A percentile compares a stretch with the other conserved stretches of the same genome.
Evolutionary conservation across 306 rosid genomes (phyloP).

Genomic region (Prosopis cineraria): DNA sequence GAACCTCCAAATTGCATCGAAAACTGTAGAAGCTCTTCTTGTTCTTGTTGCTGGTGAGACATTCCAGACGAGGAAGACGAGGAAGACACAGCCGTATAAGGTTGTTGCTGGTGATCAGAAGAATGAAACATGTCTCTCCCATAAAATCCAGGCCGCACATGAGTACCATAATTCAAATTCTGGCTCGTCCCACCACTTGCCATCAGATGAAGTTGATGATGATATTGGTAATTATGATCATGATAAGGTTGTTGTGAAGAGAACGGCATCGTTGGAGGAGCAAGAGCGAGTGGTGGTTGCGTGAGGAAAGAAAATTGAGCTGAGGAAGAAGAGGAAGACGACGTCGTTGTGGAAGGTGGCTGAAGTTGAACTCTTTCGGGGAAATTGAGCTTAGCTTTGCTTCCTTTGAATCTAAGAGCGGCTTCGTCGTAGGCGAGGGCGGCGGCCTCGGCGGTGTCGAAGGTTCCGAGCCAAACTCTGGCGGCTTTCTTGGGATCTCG

Average conservation of each 20-base stretch:
- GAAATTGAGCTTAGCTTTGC: slow-evolving; percentile 90
- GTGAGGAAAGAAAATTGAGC: slow-evolving; percentile 39
- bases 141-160: slow-evolving; percentile 18
- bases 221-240: slow-evolving; percentile 28
- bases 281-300: not conserved
- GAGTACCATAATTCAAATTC: slow-evolving; percentile 17
- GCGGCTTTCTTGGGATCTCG: slow-evolving; percentile 85
- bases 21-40: slow-evolving; percentile 39
- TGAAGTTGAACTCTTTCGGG: slow-evolving; percentile 71
- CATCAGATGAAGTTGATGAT: slow-evolving; percentile 28
- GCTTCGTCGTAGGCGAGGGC: slow-evolving; percentile 88
- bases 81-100: slow-evolving; percentile 6
- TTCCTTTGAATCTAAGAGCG: slow-evolving; percentile 87
- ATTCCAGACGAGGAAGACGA: slow-evolving; percentile 30
- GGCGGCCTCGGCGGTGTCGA: slow-evolving; percentile 82
- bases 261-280: not conserved
- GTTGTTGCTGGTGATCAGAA: not conserved
- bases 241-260: slow-evolving; percentile 38
- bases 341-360: not conserved
- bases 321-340: not conserved
- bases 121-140: slow-evolving; percentile 32
- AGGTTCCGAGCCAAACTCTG: slow-evolving; percentile 90
- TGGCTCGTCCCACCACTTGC: not conserved
- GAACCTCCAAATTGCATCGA: slow-evolving; percentile 55
- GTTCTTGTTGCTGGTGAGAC: slow-evolving; percentile 42